These are phyloP conservation scores for Podaxis mareebaensis DNA, from an alignment of 768 basidiomycete species.

Conservation along the genomic window DNA sequence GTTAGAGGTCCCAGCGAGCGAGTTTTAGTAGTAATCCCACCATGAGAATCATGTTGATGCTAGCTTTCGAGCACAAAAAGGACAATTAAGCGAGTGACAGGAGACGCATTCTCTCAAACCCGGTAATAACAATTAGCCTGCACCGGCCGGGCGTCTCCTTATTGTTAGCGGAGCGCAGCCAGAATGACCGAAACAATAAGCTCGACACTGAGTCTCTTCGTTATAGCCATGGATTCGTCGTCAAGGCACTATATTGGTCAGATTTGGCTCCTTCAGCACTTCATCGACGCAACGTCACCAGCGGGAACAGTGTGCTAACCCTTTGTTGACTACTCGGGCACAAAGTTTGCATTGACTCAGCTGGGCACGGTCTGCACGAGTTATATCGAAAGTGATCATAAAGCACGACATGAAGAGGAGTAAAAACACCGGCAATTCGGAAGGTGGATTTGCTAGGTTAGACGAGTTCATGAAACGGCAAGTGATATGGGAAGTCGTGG, in stretches of 20 bases:
- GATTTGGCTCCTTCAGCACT: not conserved
- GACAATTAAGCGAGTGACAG: not conserved
- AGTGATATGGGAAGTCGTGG: not conserved
- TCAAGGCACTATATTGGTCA: not conserved
- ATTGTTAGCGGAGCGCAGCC: not conserved
- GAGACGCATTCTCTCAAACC: not conserved
- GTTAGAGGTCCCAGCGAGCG: not conserved
- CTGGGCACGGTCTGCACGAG: too few species aligned
- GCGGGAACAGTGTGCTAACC: not conserved
- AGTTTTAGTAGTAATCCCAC: constrained; percentile 8
- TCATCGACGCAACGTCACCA: too few species aligned
- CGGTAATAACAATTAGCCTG: not conserved
- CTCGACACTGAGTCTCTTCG: not conserved
- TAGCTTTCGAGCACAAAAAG: not conserved
- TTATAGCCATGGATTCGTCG: not conserved
- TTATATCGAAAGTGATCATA: not conserved
- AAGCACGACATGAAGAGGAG: not conserved
- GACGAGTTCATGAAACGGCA: too few species aligned
- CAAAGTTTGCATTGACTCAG: not conserved
- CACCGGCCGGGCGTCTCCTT: not conserved
- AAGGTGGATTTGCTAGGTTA: not conserved
- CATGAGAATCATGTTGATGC: not conserved
- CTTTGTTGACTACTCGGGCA: not conserved
- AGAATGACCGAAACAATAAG: not conserved
- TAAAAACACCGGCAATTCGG: not conserved